A percentile compares a stretch with the other conserved stretches of the same genome.
Evolutionary conservation across 108 stramenopile genomes (phyloP).

Genomic region (Schizochytrium sp.): DNA sequence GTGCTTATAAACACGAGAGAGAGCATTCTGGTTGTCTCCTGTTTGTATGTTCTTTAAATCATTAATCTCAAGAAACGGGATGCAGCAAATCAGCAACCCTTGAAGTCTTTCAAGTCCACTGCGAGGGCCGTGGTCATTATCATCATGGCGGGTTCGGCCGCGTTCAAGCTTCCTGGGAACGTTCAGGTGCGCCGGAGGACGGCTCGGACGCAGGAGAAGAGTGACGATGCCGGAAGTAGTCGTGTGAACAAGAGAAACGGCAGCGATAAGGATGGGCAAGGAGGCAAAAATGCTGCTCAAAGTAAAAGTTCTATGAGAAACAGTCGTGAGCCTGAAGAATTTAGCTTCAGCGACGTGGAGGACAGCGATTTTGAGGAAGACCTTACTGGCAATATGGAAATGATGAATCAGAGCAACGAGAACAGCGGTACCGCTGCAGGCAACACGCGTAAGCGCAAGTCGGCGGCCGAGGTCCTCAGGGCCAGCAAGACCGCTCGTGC

Average conservation of each 20-base stretch:
- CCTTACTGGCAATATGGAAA: neutral
- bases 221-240: too few species aligned
- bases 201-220: neutral
- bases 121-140: too few species aligned
- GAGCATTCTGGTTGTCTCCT: too few species aligned
- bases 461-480: constrained; percentile 27
- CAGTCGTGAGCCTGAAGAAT: neutral
- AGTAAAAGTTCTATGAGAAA: too few species aligned
- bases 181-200: neutral
- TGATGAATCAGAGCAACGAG: neutral
- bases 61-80: too few species aligned
- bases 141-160: neutral
- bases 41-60: too few species aligned
- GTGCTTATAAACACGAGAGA: too few species aligned
- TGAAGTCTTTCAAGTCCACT: too few species aligned
- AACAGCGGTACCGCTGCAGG: constrained; percentile 15
- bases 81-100: too few species aligned
- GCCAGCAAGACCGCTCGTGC: neutral
- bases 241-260: too few species aligned
- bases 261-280: too few species aligned
- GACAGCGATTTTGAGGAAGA: neutral
- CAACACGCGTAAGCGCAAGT: constrained; percentile 35
- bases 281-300: too few species aligned
- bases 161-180: neutral
- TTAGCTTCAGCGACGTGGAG: constrained; percentile 9